A percentile compares a stretch with the other conserved stretches of the same genome.
Conservation (phyloP, 768 basidiomycete species). For the Phanerochaete carnosa region DNA sequence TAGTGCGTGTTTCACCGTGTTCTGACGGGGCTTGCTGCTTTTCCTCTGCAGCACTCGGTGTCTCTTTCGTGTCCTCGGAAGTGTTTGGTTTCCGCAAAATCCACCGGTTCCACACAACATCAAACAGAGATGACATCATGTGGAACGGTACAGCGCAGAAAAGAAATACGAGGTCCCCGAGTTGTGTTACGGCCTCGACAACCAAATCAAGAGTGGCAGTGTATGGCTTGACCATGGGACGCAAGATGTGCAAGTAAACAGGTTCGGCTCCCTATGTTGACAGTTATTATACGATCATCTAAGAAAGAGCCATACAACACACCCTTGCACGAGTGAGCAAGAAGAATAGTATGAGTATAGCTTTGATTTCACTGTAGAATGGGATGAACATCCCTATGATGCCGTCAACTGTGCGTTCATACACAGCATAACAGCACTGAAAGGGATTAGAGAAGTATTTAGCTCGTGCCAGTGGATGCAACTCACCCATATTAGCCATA, state of each 20-base stretch:
- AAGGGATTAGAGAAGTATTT: conserved; percentile 6
- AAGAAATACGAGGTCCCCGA: conserved; percentile 59
- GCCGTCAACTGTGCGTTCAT: conserved; percentile 65
- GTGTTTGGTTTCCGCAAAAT: background rate
- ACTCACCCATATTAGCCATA: conserved; percentile 86
- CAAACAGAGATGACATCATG: conserved; percentile 30
- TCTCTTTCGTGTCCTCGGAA: background rate
- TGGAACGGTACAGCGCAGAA: conserved; percentile 39
- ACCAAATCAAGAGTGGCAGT: conserved; percentile 58
- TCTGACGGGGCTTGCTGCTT: background rate
- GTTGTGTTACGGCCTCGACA: conserved; percentile 56
- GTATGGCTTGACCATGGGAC: conserved; percentile 78
- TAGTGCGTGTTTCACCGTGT: conserved; percentile 8
- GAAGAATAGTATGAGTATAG: conserved; percentile 67
- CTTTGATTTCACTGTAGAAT: conserved; percentile 83
- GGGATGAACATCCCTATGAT: conserved; percentile 71
- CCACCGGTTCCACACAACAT: conserved; percentile 16
- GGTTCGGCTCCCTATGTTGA: conserved; percentile 75
- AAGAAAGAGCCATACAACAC: conserved; percentile 10
- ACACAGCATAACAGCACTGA: conserved; percentile 64
- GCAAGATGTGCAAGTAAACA: conserved; percentile 74
- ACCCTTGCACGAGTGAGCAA: conserved; percentile 75
- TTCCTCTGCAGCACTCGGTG: background rate
- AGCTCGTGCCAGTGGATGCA: background rate
- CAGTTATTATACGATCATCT: background rate